Evolutionary conservation across 2,329 filamentous ascomycete genomes (phyloP).

Genomic region (Venturia effusa): DNA sequence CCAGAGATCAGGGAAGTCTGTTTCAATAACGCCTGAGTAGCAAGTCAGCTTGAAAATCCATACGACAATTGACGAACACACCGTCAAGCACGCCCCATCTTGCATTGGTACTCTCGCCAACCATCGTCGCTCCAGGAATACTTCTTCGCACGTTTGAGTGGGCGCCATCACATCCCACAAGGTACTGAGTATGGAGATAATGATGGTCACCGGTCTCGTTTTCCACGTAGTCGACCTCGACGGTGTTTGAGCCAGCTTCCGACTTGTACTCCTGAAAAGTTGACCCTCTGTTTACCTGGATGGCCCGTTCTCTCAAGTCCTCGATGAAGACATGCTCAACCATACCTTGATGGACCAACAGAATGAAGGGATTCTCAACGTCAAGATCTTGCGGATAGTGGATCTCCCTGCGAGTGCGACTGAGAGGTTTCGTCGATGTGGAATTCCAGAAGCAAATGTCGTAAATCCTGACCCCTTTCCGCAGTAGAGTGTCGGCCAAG

Average conservation of each 20-base stretch:
- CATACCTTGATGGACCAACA: slow-evolving; percentile 61
- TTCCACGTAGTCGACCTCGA: slow-evolving; percentile 33
- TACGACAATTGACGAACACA: slow-evolving; percentile 49
- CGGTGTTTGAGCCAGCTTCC: slow-evolving; percentile 23
- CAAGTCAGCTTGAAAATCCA: slow-evolving; percentile 24
- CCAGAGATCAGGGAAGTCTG: slow-evolving; percentile 59
- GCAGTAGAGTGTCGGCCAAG: slow-evolving; percentile 53
- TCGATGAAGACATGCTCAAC: slow-evolving; percentile 60
- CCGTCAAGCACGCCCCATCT: slow-evolving; percentile 65
- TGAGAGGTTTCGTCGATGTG: slow-evolving; percentile 31
- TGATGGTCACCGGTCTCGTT: slow-evolving; percentile 25
- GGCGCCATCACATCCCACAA: slow-evolving; percentile 64
- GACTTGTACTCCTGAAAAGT: slow-evolving; percentile 45
- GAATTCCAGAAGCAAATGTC: slow-evolving; percentile 64
- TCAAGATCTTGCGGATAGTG: slow-evolving; percentile 40
- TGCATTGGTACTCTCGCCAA: background rate
- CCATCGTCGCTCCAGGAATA: slow-evolving; percentile 28
- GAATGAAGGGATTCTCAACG: slow-evolving; percentile 41
- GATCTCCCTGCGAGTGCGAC: slow-evolving; percentile 56
- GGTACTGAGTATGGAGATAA: slow-evolving; percentile 47
- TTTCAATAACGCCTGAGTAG: slow-evolving; percentile 29
- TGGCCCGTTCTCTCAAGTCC: slow-evolving; percentile 54
- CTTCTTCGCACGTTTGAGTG: slow-evolving; percentile 58
- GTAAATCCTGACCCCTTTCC: slow-evolving; percentile 58
- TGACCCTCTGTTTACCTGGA: slow-evolving; percentile 52